Evolutionary conservation across 805 yeast species (phyloP).

Genomic region (Metschnikowia rubicola): DNA sequence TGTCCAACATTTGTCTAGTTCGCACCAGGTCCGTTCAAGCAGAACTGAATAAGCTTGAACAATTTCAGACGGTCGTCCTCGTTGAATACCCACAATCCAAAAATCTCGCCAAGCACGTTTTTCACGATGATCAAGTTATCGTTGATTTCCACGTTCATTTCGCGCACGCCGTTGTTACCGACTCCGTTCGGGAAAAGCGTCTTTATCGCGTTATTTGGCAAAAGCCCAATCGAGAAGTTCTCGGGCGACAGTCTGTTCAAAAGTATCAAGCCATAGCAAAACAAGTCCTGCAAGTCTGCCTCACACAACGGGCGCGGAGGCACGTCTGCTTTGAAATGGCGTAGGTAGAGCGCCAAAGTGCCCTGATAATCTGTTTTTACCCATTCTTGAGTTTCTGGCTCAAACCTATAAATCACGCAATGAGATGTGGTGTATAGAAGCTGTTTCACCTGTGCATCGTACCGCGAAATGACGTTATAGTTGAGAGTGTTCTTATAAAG

Average conservation of each 20-base stretch:
- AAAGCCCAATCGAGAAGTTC: constrained; percentile 67
- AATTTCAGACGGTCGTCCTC: constrained; percentile 62
- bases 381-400: constrained; percentile 60
- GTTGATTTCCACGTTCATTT: constrained; percentile 63
- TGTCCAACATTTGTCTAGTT: neutral
- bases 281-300: constrained; percentile 40
- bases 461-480: constrained; percentile 72
- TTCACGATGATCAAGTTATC: constrained; percentile 69
- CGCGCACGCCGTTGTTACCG: constrained; percentile 30
- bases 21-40: constrained; percentile 24
- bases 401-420: constrained; percentile 66
- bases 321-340: constrained; percentile 39
- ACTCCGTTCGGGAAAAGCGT: constrained; percentile 40
- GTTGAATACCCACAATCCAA: constrained; percentile 76
- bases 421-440: constrained; percentile 67
- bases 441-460: constrained; percentile 69
- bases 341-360: constrained; percentile 59
- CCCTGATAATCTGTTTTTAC: constrained; percentile 68
- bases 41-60: constrained; percentile 42
- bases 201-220: constrained; percentile 50
- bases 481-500: constrained; percentile 66
- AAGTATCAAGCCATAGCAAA: constrained; percentile 67
- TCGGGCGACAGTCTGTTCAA: constrained; percentile 65
- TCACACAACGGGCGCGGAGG: constrained; percentile 7
- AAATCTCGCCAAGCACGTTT: constrained; percentile 64